These are phyloP conservation scores for Arbutus unedo DNA, from an alignment of 148 eudicot species.

Conservation along the genomic window DNA sequence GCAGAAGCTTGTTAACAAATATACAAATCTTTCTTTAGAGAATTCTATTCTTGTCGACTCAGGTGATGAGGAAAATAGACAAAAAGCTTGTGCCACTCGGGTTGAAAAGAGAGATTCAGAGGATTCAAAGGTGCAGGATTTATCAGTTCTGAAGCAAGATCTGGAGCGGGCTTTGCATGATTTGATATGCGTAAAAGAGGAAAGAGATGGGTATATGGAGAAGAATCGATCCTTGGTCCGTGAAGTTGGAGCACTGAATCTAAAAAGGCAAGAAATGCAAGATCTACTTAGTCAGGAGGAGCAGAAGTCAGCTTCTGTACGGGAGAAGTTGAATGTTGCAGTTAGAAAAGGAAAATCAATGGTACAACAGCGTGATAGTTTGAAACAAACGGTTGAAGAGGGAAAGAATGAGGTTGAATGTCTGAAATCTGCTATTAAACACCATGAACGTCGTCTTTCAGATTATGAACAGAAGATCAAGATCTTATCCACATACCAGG, in stretches of 20 bases:
- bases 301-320: conserved; percentile 76
- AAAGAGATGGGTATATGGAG: conserved; percentile 46
- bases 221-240: conserved; percentile 47
- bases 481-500: conserved; percentile 43
- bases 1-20: conserved; percentile 46
- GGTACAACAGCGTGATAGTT: conserved; percentile 86
- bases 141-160: conserved; percentile 37
- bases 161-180: conserved; percentile 58
- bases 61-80: conserved; percentile 21
- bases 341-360: conserved; percentile 89
- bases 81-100: conserved; percentile 22
- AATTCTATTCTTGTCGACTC: conserved; percentile 27
- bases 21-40: conserved; percentile 21
- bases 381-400: conserved; percentile 73
- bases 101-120: conserved; percentile 30
- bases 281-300: conserved; percentile 77
- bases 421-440: conserved; percentile 53
- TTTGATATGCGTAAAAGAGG: conserved; percentile 49
- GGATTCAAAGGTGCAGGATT: conserved; percentile 33
- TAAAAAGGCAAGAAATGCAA: conserved; percentile 48
- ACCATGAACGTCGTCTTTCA: conserved; percentile 42
- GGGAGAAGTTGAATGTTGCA: conserved; percentile 92
- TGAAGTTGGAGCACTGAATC: conserved; percentile 46
- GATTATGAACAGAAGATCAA: conserved; percentile 55
- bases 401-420: conserved; percentile 49